These are phyloP conservation scores for Pseudohalonectria lignicola DNA, from an alignment of 2,329 filamentous ascomycete genomes.

Conservation along the genomic window DNA sequence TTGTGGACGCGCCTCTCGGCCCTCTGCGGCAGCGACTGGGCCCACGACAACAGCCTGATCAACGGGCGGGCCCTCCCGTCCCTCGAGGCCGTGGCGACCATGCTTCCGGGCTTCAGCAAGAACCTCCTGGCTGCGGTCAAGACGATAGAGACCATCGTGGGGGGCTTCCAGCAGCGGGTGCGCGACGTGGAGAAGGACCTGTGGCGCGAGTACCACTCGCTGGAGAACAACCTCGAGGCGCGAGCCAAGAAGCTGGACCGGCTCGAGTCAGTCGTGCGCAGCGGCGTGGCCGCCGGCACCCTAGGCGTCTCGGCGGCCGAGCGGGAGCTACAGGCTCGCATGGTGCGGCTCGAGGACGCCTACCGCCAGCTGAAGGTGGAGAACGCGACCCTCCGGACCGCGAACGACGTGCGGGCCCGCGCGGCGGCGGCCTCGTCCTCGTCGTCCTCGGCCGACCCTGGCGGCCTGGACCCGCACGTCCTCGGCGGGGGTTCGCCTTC, in stretches of 20 bases:
- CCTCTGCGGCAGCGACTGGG: slow-evolving; percentile 86
- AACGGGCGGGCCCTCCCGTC: slow-evolving; percentile 76
- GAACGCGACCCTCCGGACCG: slow-evolving; percentile 56
- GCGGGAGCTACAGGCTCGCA: slow-evolving; percentile 31
- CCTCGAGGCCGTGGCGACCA: slow-evolving; percentile 74
- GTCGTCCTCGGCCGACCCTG: too few relatives aligned
- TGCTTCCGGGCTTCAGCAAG: slow-evolving; percentile 79
- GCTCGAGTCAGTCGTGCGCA: slow-evolving; percentile 69
- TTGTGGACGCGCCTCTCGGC: slow-evolving; percentile 82
- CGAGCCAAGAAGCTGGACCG: slow-evolving; percentile 79
- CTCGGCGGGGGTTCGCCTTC: slow-evolving; percentile 35
- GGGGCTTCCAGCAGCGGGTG: slow-evolving; percentile 68
- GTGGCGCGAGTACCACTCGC: slow-evolving; percentile 78
- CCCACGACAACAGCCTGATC: slow-evolving; percentile 78
- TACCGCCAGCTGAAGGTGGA: slow-evolving; percentile 55
- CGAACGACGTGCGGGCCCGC: slow-evolving; percentile 45
- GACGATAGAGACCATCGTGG: slow-evolving; percentile 71
- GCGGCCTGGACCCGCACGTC: slow-evolving; percentile 15
- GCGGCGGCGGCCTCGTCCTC: slow-evolving; percentile 28
- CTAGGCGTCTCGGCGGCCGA: slow-evolving; percentile 19
- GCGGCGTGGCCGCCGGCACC: slow-evolving; percentile 41
- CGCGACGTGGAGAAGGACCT: slow-evolving; percentile 79
- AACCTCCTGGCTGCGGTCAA: slow-evolving; percentile 82
- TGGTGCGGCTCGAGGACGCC: slow-evolving; percentile 46
- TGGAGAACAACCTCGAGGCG: slow-evolving; percentile 71